These are phyloP conservation scores for Copromyces sp. DNA, from an alignment of 495 filamentous ascomycete genomes.

Conservation along the genomic window DNA sequence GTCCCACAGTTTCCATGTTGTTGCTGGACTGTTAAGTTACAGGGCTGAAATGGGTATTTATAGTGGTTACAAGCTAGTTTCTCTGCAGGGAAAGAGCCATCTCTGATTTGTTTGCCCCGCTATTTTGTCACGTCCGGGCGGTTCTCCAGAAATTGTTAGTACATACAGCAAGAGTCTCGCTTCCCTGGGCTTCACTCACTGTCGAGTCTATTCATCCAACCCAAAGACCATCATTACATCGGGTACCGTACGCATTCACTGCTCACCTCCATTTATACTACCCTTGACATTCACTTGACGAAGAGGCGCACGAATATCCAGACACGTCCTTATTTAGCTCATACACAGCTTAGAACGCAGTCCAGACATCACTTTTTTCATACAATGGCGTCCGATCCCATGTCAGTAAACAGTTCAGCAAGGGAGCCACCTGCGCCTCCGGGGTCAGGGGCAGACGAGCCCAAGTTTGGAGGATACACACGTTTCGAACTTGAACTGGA, in stretches of 20 bases:
- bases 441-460: conserved; percentile 19
- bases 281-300: background rate
- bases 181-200: background rate
- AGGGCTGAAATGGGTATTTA: background rate
- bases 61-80: background rate
- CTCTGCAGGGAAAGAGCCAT: background rate
- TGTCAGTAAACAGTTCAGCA: conserved; percentile 21
- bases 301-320: background rate
- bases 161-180: background rate
- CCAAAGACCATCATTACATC: background rate
- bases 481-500: conserved; percentile 70
- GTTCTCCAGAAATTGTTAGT: background rate
- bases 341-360: background rate
- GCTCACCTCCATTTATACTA: background rate
- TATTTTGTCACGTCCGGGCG: background rate
- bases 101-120: background rate
- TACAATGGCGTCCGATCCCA: conserved; percentile 20
- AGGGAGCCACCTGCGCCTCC: conserved; percentile 22
- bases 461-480: conserved; percentile 51
- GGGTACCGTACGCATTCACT: background rate
- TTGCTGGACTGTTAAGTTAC: background rate
- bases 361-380: background rate
- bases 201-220: background rate
- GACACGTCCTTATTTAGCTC: background rate
- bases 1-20: background rate